Evolutionary conservation across 257 asterid species (phyloP).

Genomic region (Pogostemon cablin): DNA sequence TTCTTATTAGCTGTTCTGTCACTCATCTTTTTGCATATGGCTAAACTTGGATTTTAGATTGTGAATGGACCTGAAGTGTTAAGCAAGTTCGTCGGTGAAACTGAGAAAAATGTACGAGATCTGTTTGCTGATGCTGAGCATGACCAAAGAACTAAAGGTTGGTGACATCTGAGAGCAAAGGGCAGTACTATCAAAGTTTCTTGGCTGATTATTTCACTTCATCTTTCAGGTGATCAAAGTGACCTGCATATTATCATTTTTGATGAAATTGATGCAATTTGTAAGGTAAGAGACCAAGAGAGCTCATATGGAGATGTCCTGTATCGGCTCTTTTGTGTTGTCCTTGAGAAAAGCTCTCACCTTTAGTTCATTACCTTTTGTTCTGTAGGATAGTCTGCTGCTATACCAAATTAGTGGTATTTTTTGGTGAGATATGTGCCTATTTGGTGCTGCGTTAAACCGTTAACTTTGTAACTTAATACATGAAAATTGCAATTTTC

Average conservation of each 20-base stretch:
- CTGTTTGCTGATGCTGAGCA: conserved; percentile 99
- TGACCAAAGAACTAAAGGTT: conserved; percentile 91
- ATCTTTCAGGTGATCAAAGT: conserved; percentile 91
- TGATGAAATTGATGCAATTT: conserved; percentile 99
- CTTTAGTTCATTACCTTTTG: conserved; percentile 12
- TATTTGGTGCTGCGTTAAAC: conserved; percentile 2
- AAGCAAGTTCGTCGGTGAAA: conserved; percentile 97
- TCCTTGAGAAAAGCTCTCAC: conserved; percentile 26
- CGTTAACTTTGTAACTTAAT: conserved; percentile 12
- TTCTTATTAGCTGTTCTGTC: conserved; percentile 2
- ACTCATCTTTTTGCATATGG: conserved; percentile 30
- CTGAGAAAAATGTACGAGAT: conserved; percentile 97
- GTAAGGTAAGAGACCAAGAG: conserved; percentile 67
- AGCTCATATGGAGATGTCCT: conserved; percentile 22
- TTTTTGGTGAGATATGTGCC: conserved; percentile 18
- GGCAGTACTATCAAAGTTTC: conserved; percentile 21
- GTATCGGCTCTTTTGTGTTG: conserved; percentile 15
- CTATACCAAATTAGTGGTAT: neutral
- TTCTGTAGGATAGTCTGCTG: neutral
- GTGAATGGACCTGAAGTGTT: conserved; percentile 99
- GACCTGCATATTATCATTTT: conserved; percentile 95
- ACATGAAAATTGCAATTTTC: conserved; percentile 15
- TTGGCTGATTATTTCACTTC: conserved; percentile 33
- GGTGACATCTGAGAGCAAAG: conserved; percentile 30
- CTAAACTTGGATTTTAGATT: conserved; percentile 53